Base-by-base conservation (phyloP, 257 asterid species). In the Nicotiana sylvestris region DNA sequence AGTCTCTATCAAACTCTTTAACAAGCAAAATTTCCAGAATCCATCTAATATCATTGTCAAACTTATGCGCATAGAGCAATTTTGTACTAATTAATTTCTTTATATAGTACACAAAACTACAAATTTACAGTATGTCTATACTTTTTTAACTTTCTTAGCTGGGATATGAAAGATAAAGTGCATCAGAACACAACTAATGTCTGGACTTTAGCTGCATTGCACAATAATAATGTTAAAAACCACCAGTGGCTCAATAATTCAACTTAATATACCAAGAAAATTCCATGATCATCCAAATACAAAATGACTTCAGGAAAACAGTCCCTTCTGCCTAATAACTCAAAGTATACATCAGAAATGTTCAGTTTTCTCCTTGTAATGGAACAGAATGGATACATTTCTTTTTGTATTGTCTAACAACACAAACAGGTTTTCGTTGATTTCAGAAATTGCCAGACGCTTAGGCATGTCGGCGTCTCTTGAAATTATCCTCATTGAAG, bases 391-490 rank as follows among this genome's bases (percentile, higher is more conserved):
- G 43, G 46, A 76, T 76, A 51, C 80, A 76, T 76, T 51, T 51
- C 80, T 74, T 58, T 51, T 29, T 76, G 80, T 46, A 49, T 76
- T 49, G 64, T 27, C 46, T 30, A 53, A 76, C 16, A 53, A 15
- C 64, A 74, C 51, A 25, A 39, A 10, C 46, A 51, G 53, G 29
- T 51, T 51, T 74, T 15, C 6, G 1, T 72, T 9, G 21, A 12
- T n/a, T 72, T 12, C 7, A 30, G 78, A 17, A 32, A 56, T 29
- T 51, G 46, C 80, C 80, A 27, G 80, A 51, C 9, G 16, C 80
- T 86, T 87, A 93, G 25, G 88, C 49, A 72, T 87, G 96, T 86
- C 98, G 86, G 65, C 96, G 95, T 88, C 97, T 91, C 92, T 94
- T 92, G 89, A 72, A 57, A 83, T 82, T 89, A 82, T 88, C 93